Evolutionary conservation across 768 basidiomycete species (phyloP).

Genomic region (Peribolospora baueri): DNA sequence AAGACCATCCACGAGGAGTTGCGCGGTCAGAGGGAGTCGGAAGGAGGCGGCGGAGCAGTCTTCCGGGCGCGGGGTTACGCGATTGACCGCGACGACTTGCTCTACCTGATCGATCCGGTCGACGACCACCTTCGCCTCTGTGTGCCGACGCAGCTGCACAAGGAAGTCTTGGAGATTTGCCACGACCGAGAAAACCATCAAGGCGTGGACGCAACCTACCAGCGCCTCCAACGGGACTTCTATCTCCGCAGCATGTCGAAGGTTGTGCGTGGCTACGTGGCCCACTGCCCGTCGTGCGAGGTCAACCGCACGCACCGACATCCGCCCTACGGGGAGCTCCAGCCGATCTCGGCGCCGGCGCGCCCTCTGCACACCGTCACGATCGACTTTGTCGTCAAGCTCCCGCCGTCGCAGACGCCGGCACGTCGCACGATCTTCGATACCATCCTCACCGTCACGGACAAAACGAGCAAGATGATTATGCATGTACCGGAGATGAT

Average conservation of each 20-base stretch:
- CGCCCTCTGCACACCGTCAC: not conserved
- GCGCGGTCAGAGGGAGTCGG: too few species aligned
- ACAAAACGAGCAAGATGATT: constrained; percentile 2
- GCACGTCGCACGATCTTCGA: not conserved
- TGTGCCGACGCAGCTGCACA: too few species aligned
- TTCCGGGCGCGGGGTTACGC: too few species aligned
- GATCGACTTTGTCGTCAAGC: constrained; percentile 1
- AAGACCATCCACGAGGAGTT: too few species aligned
- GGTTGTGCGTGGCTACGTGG: not conserved
- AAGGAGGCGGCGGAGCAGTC: too few species aligned
- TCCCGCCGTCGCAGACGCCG: not conserved
- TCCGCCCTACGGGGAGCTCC: constrained; percentile 1
- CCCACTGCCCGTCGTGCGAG: not conserved
- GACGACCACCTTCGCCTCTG: too few species aligned
- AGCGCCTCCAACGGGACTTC: too few species aligned
- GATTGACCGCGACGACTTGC: too few species aligned
- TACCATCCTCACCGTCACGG: not conserved
- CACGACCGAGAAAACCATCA: too few species aligned
- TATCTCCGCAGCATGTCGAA: not conserved
- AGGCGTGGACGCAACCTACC: too few species aligned
- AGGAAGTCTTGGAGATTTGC: too few species aligned
- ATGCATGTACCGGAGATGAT: not conserved
- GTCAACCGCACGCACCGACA: not conserved
- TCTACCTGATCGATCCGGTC: too few species aligned
- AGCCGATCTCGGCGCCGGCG: constrained; percentile 11